Evolutionary conservation across 192 early-diverging fungal genomes (phyloP), one percentile per base, ranked within the genome.

Genomic region (Coemansia erecta): DNA sequence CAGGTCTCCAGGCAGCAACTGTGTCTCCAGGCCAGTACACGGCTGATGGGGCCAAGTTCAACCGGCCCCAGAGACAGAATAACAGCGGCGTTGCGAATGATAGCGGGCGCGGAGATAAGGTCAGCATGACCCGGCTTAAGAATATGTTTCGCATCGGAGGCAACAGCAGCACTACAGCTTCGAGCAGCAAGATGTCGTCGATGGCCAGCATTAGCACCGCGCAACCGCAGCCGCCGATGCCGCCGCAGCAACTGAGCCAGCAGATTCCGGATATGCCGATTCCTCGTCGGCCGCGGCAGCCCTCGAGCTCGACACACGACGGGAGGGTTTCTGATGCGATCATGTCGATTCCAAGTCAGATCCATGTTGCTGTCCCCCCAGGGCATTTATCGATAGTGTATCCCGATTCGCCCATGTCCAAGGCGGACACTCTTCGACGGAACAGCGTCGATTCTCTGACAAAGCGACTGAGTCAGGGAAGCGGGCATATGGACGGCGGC

Each of bases 361-460:
- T 78, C 17, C 68, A 78, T n/a, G 75, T 78, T 6, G 58, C 59
- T 24, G 75, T 78, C 23, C 75, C 75, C 4, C 52, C 75, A 8
- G 69, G 69, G 11, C 75, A 78, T 35, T 51, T 78, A 43, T 78
- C 75, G 35, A 72, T 78, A 21, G 75, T 78, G 24, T 78, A 78
- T 45, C 75, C 75, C 5, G 75, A 78, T 33, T 78, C 75, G 66
- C 75, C 75, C 18, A 78, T 78, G 75, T 78, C 75, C 26, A 71
- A 63, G 59, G 62, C 75, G 8, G 75, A 78, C 24, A 78, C 75
- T 12, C 56, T 78, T 33, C 33, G 69, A 13, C 63, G 61, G 37
- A 56, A 56, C 54, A 78, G 75, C 51, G 51, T 45, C 2, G 75
- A 72, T 19, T 78, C 75, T 19, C 31, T 54, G 39, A 52, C 60